A percentile compares a stretch with the other conserved stretches of the same genome.
These are phyloP conservation scores for Moesziomyces sp. DNA, from an alignment of 1,284 basidiomycete genomes.

Conservation along the genomic window DNA sequence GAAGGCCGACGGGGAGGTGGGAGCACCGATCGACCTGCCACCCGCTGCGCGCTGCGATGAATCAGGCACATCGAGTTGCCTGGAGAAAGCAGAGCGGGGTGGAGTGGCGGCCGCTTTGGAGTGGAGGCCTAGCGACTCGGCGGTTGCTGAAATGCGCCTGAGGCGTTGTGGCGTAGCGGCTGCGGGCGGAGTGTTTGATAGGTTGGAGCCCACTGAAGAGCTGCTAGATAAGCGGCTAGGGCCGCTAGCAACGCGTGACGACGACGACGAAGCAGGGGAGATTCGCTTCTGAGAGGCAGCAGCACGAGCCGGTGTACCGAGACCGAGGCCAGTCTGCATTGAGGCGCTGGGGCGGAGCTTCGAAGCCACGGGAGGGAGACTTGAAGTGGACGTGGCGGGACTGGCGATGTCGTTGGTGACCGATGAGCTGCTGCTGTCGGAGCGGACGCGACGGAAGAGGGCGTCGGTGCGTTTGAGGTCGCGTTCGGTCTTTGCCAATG, in stretches of 20 bases:
- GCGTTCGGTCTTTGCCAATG: slow-evolving; percentile 79
- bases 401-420: slow-evolving; percentile 28
- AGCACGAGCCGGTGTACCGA: slow-evolving; percentile 39
- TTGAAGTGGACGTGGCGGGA: slow-evolving; percentile 30
- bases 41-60: slow-evolving; percentile 2
- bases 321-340: slow-evolving; percentile 32
- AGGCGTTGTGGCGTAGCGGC: slow-evolving; percentile 19
- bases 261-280: slow-evolving; percentile 14
- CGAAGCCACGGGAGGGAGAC: slow-evolving; percentile 23
- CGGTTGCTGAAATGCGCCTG: slow-evolving; percentile 44
- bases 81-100: slow-evolving; percentile 11
- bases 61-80: slow-evolving; percentile 31
- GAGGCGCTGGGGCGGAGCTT: slow-evolving; percentile 32
- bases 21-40: slow-evolving; percentile 6
- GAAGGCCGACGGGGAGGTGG: slow-evolving; percentile 19
- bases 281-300: slow-evolving; percentile 15
- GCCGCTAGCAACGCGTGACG: slow-evolving; percentile 34
- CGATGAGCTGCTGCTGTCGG: slow-evolving; percentile 38
- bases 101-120: slow-evolving; percentile 31
- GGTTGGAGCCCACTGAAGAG: slow-evolving; percentile 30
- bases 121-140: slow-evolving; percentile 33
- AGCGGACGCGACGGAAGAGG: slow-evolving; percentile 69
- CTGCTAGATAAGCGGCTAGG: slow-evolving; percentile 39
- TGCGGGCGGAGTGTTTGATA: slow-evolving; percentile 44
- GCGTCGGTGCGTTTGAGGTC: slow-evolving; percentile 81